Conservation (phyloP, 768 basidiomycete species). For the Lentinula sp. region DNA sequence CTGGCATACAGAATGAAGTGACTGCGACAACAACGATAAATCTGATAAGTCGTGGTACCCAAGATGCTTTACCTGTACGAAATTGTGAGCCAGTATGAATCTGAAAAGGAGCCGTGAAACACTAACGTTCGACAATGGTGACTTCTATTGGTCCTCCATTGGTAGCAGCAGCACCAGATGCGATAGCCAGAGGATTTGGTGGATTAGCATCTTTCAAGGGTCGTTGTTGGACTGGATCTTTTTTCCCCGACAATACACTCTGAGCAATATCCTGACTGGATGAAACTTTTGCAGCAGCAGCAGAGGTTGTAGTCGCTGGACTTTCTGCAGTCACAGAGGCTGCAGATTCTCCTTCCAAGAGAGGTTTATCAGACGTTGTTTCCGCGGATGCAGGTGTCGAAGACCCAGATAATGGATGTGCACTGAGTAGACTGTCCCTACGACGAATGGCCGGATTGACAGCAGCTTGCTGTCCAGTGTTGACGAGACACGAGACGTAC, state of each 20-base stretch:
- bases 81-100: not conserved
- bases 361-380: conserved; percentile 11
- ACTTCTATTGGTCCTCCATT: conserved; percentile 65
- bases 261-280: conserved; percentile 34
- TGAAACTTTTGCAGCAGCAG: conserved; percentile 25
- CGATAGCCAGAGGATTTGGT: not conserved
- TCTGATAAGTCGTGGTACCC: conserved; percentile 56
- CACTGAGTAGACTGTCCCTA: conserved; percentile 53
- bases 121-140: conserved; percentile 75
- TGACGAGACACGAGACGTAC: conserved; percentile 67
- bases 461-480: conserved; percentile 47
- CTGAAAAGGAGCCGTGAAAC: conserved; percentile 18
- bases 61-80: conserved; percentile 57
- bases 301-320: conserved; percentile 8
- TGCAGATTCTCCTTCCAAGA: conserved; percentile 12
- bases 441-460: conserved; percentile 62
- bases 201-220: not conserved
- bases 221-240: conserved; percentile 12
- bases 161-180: conserved; percentile 31
- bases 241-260: conserved; percentile 32
- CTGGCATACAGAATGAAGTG: conserved; percentile 58
- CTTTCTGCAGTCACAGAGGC: conserved; percentile 9
- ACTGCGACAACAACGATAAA: conserved; percentile 53
- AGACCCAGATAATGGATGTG: not conserved
- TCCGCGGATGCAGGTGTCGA: conserved; percentile 9